A percentile compares a stretch with the other conserved stretches of the same genome.
Conservation (phyloP, 2,329 filamentous ascomycete genomes). For the Cadophora gregata region DNA sequence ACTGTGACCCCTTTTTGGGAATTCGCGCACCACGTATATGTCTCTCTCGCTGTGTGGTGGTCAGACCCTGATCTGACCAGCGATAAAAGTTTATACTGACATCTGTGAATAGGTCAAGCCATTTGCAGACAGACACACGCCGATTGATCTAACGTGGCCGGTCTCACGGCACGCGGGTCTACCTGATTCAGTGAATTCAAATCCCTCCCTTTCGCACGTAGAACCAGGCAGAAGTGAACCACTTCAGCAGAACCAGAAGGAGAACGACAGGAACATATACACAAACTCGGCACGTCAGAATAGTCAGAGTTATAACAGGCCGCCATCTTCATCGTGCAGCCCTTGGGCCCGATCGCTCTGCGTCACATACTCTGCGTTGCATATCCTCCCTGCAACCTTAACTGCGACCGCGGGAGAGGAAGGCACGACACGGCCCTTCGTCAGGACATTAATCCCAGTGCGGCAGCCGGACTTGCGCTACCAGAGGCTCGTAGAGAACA, state of each 20-base stretch:
- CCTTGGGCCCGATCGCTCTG: background rate
- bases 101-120: conserved; percentile 19
- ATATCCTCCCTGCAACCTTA: conserved; percentile 20
- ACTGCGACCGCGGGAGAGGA: conserved; percentile 30
- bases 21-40: background rate
- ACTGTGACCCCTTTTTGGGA: conserved; percentile 7
- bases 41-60: conserved; percentile 24
- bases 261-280: background rate
- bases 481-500: conserved; percentile 15
- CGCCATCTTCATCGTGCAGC: conserved; percentile 7
- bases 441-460: conserved; percentile 19
- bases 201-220: background rate
- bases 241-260: background rate
- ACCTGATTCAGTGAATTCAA: background rate
- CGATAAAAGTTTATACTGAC: conserved; percentile 28
- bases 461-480: conserved; percentile 25
- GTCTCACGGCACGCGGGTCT: background rate
- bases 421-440: conserved; percentile 38
- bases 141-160: background rate
- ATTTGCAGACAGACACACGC: conserved; percentile 1
- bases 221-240: background rate
- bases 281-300: background rate
- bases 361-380: background rate
- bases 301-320: conserved; percentile 1
- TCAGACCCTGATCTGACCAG: conserved; percentile 24